phyloP scores from a whole-genome alignment of 768 basidiomycete species.

The Lactarius hengduanensis region DNA sequence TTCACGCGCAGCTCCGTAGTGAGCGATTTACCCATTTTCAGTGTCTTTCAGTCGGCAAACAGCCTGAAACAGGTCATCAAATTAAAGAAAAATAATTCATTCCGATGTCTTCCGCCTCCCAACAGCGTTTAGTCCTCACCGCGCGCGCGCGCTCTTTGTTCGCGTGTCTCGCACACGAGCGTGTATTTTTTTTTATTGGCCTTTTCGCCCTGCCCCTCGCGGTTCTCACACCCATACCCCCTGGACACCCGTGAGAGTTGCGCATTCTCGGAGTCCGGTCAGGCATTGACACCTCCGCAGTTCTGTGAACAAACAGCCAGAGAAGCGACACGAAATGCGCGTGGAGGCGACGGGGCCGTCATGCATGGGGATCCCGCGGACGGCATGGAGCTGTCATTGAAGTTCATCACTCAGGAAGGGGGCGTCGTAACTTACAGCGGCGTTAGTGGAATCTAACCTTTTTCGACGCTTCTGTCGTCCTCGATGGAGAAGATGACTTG shows the following conservation, averaged over 20 bases:
- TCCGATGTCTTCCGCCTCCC: background rate
- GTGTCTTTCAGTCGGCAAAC: background rate
- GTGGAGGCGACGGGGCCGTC: too few relatives aligned
- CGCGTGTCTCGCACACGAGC: background rate
- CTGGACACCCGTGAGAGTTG: background rate
- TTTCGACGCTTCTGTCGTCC: background rate
- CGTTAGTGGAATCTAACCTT: background rate
- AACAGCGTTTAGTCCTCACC: too few relatives aligned
- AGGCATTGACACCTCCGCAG: background rate
- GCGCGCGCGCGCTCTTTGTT: background rate
- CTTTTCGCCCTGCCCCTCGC: background rate
- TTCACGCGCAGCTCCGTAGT: background rate
- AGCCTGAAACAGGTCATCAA: background rate
- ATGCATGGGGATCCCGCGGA: too few relatives aligned
- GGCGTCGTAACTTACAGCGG: background rate
- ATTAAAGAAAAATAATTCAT: background rate
- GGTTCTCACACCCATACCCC: background rate
- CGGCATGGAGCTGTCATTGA: too few relatives aligned
- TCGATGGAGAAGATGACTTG: background rate
- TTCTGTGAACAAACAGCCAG: background rate
- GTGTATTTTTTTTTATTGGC: background rate
- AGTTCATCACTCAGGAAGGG: background rate
- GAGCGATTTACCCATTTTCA: background rate
- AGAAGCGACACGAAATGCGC: background rate
- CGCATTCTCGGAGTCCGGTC: background rate